A percentile compares a stretch with the other conserved stretches of the same genome.
Conservation (phyloP, 768 basidiomycete genomes). For the Agaricus subrufescens region DNA sequence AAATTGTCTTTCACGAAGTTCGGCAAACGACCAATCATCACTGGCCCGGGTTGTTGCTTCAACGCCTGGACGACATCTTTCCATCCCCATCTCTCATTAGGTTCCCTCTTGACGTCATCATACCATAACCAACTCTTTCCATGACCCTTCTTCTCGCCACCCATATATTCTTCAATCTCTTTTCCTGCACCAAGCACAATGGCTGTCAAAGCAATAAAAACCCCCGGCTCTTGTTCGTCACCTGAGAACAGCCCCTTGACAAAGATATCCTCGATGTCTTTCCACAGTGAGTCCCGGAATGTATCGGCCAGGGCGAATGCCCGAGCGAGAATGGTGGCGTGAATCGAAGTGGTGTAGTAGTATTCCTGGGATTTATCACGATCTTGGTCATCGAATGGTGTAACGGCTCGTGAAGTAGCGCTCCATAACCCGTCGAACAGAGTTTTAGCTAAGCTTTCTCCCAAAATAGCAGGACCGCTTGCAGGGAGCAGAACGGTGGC, state of each 20-base stretch:
- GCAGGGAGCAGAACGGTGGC: slow-evolving; percentile 6
- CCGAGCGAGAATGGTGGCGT: slow-evolving; percentile 12
- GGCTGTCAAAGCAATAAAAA: slow-evolving; percentile 10
- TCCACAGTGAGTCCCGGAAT: slow-evolving; percentile 12
- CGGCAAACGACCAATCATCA: slow-evolving; percentile 4
- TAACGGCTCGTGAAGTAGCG: slow-evolving; percentile 8
- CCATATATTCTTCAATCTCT: slow-evolving; percentile 12
- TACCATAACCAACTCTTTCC: slow-evolving; percentile 14
- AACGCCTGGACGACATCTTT: slow-evolving; percentile 11
- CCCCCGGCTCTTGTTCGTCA: slow-evolving; percentile 11
- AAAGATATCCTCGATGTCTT: slow-evolving; percentile 13
- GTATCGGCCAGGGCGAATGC: slow-evolving; percentile 8
- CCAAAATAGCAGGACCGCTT: slow-evolving; percentile 9
- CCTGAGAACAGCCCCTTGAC: slow-evolving; percentile 14
- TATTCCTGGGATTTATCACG: slow-evolving; percentile 7
- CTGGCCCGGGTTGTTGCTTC: not conserved
- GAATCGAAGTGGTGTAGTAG: slow-evolving; percentile 3
- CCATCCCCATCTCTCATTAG: slow-evolving; percentile 13
- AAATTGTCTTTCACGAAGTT: slow-evolving; percentile 12
- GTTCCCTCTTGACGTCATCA: slow-evolving; percentile 10
- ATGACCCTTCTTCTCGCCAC: slow-evolving; percentile 3
- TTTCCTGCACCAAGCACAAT: slow-evolving; percentile 13
- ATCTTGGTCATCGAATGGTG: slow-evolving; percentile 4
- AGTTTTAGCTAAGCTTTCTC: slow-evolving; percentile 8
- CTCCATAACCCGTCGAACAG: slow-evolving; percentile 7